These are phyloP conservation scores for Beauveria bassiana DNA, from an alignment of 2,329 filamentous ascomycete genomes.

Conservation along the genomic window DNA sequence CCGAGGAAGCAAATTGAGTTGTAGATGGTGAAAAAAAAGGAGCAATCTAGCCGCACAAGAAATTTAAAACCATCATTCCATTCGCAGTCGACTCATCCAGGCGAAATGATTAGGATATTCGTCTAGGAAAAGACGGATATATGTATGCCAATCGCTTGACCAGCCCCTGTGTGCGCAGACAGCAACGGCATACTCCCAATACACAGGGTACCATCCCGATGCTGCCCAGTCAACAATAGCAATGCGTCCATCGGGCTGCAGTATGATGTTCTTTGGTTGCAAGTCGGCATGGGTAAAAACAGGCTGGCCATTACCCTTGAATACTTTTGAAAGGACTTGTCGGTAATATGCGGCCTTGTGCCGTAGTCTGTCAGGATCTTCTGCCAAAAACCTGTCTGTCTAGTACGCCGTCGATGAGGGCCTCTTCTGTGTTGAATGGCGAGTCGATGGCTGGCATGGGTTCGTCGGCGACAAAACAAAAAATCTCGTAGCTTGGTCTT, in stretches of 20 bases:
- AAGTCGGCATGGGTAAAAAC: slow-evolving; percentile 7
- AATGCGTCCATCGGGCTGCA: not conserved
- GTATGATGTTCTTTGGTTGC: slow-evolving; percentile 7
- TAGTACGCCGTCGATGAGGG: not conserved
- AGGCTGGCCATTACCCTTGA: not conserved
- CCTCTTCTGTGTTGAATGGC: slow-evolving; percentile 9
- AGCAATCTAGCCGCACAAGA: no score
- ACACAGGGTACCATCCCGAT: slow-evolving; percentile 4
- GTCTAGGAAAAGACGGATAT: slow-evolving; percentile 3
- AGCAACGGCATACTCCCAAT: slow-evolving; percentile 8
- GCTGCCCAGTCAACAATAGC: slow-evolving; percentile 5
- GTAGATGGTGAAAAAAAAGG: no score
- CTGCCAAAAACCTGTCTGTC: slow-evolving; percentile 3
- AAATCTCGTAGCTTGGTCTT: slow-evolving; percentile 11
- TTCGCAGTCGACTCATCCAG: slow-evolving; percentile 4
- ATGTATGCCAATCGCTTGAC: slow-evolving; percentile 3
- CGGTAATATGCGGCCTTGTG: slow-evolving; percentile 9
- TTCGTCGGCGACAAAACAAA: slow-evolving; percentile 10
- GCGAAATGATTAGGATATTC: slow-evolving; percentile 2
- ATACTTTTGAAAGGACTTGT: not conserved
- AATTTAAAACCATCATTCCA: slow-evolving; percentile 2
- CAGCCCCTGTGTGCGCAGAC: not conserved
- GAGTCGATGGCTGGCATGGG: not conserved
- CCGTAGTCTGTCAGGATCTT: not conserved
- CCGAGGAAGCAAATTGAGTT: no score